These are phyloP conservation scores for Fraxinus cuspidata DNA, from an alignment of 257 asterid species.

Conservation along the genomic window DNA sequence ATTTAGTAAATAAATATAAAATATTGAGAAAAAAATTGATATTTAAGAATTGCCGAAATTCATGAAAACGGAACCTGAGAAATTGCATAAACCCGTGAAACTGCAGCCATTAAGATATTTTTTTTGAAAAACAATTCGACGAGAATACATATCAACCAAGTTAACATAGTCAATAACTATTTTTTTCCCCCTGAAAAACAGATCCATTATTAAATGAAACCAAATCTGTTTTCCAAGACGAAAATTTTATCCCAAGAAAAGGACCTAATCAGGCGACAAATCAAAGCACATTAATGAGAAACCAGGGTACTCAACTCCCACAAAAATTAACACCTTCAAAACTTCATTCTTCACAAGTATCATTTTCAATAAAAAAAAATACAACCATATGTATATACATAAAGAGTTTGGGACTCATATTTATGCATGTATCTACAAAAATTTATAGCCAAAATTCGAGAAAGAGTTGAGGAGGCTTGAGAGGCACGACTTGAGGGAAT, in stretches of 20 bases:
- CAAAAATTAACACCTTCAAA: not conserved
- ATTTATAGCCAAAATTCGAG: not conserved
- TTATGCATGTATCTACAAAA: not conserved
- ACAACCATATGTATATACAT: not conserved
- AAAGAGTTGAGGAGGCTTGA: not conserved
- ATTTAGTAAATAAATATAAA: not conserved
- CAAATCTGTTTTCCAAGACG: not conserved
- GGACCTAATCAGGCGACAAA: not conserved
- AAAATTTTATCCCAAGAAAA: not conserved
- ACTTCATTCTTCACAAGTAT: not conserved
- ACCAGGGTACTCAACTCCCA: not conserved
- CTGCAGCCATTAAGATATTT: not conserved
- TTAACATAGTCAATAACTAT: not conserved
- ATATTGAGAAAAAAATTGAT: not conserved
- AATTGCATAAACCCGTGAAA: not conserved
- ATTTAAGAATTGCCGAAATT: not conserved
- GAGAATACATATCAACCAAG: not conserved
- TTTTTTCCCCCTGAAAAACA: not conserved
- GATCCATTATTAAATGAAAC: not conserved
- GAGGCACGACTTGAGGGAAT: not conserved
- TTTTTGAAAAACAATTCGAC: not conserved
- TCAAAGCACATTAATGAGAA: not conserved
- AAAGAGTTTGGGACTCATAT: not conserved
- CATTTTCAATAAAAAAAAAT: not conserved
- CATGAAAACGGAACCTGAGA: not conserved